Evolutionary conservation across 306 rosid genomes (phyloP).

Genomic region (Quercus gilva): DNA sequence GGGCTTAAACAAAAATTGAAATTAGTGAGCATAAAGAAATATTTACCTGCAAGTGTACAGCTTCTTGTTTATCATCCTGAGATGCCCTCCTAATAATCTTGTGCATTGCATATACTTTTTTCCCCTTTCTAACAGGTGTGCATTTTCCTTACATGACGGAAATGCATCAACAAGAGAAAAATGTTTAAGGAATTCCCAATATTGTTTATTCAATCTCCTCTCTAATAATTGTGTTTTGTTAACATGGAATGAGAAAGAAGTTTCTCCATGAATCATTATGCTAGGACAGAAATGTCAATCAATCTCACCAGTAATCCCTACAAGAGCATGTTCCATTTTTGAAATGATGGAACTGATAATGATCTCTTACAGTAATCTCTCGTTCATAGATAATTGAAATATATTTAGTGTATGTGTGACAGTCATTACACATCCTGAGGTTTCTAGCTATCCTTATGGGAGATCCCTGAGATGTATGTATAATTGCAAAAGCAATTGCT

Average conservation of each 20-base stretch:
- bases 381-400: constrained; percentile 62
- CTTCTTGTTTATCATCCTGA: constrained; percentile 95
- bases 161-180: neutral
- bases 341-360: constrained; percentile 77
- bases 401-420: constrained; percentile 71
- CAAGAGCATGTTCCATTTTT: constrained; percentile 85
- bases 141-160: neutral
- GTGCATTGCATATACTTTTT: neutral
- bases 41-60: constrained; percentile 88
- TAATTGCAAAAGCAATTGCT: constrained; percentile 78
- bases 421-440: constrained; percentile 82
- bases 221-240: neutral
- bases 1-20: too few relatives aligned
- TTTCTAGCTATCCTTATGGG: constrained; percentile 69
- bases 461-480: constrained; percentile 61
- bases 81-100: constrained; percentile 82
- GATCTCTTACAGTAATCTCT: constrained; percentile 66
- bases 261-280: constrained; percentile 9
- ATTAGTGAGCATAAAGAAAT: too few relatives aligned
- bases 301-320: constrained; percentile 69
- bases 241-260: neutral
- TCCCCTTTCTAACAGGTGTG: neutral
- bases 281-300: constrained; percentile 3
- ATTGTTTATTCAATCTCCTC: neutral
- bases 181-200: neutral